Evolutionary conservation across 2,329 filamentous ascomycete species (phyloP).

Genomic region (Claviceps sp.): DNA sequence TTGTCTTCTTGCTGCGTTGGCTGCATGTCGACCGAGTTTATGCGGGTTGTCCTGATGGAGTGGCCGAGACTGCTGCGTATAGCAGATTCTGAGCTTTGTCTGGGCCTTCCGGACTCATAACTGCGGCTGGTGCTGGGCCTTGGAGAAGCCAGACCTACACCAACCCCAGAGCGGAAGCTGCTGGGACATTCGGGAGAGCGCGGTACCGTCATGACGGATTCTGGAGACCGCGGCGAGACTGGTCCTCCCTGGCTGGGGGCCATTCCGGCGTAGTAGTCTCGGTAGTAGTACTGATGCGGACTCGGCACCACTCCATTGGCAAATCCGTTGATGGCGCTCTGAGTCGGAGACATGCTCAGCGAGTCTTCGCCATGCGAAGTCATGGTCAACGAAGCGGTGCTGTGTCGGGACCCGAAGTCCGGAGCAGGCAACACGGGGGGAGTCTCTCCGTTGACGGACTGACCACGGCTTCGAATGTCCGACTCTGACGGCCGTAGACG

Average conservation of each 20-base stretch:
- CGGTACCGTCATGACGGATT: conserved; percentile 25
- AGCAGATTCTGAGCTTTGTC: conserved; percentile 39
- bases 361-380: conserved; percentile 23
- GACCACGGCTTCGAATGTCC: conserved; percentile 39
- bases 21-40: conserved; percentile 27
- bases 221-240: conserved; percentile 41
- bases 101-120: conserved; percentile 38
- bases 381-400: conserved; percentile 20
- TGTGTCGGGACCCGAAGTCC: conserved; percentile 52
- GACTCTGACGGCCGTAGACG: conserved; percentile 35
- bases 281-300: conserved; percentile 43
- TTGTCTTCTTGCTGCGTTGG: conserved; percentile 35
- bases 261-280: conserved; percentile 35
- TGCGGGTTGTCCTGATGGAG: conserved; percentile 41
- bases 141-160: conserved; percentile 23
- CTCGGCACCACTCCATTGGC: conserved; percentile 23
- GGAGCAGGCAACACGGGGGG: conserved; percentile 51
- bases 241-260: conserved; percentile 37
- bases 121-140: conserved; percentile 49
- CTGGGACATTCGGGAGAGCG: conserved; percentile 39
- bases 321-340: conserved; percentile 14
- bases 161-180: conserved; percentile 34
- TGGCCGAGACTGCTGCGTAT: conserved; percentile 32
- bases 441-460: conserved; percentile 49
- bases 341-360: conserved; percentile 46